Evolutionary conservation across 352 stramenopile genomes (phyloP), one percentile per base, ranked within the genome.

Genomic region (Globisporangium recalcitrans): DNA sequence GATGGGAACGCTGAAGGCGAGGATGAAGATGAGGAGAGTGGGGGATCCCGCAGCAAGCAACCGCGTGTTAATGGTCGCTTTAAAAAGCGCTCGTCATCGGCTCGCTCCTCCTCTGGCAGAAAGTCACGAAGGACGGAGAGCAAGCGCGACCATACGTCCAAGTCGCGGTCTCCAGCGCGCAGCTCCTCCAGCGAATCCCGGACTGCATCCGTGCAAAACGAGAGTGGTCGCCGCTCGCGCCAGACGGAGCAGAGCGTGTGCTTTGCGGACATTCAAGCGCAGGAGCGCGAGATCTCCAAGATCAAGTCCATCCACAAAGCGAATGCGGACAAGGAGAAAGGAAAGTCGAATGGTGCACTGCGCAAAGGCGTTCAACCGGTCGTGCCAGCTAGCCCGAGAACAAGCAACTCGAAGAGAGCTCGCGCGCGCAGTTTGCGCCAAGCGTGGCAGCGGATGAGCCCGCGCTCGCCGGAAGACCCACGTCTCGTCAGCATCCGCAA

Each of bases 211-310:
- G 10, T 60, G 36, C n/a, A 32, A 24, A 52, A 0, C 24, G 29
- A 51, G 38, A 49, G 24, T 24, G 53, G 53, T 21, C 58, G 58
- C 3, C 48, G 58, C 19, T 26, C 21, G 29, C 51, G 34, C 13
- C 27, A 24, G 19, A 54, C 26, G 4, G 69, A 74, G 52, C 65
- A 72, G 62, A 70, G 66, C 46, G 74, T 86, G 36, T 62, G 75
- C 21, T 86, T 78, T 61, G 64, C 70, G 6, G 71, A 87, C 32
- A 67, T 85, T 8, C 77, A 86, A 71, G 81, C 78, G 31, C 71
- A 87, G 54, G 70, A 84, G 57, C 71, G 65, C 36, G 77, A 82
- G 55, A 87, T 88, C 31, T 68, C 70, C 57, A 68, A 69, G 26
- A 57, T 86, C 27, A 73, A 71, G 38, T 67, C 64, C 26, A 67